Conservation (phyloP, 2,329 filamentous ascomycete species). For the Monilinia polystroma region DNA sequence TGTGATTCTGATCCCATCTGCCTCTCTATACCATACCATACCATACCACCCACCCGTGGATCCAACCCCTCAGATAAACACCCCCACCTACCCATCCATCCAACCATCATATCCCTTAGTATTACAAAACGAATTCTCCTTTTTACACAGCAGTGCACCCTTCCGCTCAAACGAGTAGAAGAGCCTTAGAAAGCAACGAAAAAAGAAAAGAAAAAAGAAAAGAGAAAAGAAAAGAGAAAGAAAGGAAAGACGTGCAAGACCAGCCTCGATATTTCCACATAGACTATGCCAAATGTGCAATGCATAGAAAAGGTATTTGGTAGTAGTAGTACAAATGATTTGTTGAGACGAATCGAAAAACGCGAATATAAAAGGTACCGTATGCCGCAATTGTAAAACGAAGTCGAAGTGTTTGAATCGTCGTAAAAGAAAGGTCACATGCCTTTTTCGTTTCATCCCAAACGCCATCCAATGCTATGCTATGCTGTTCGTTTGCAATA, state of each 20-base stretch:
- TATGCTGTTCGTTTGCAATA: background rate
- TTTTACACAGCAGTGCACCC: background rate
- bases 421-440: background rate
- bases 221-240: background rate
- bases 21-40: too few relatives aligned
- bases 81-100: background rate
- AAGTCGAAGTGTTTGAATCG: background rate
- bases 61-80: background rate
- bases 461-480: constrained; percentile 7
- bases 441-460: background rate
- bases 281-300: background rate
- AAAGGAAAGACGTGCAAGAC: background rate
- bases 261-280: background rate
- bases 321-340: background rate
- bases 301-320: background rate
- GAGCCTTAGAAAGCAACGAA: background rate
- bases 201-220: too few relatives aligned
- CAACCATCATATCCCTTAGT: background rate
- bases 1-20: background rate
- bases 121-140: background rate
- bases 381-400: background rate
- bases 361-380: background rate
- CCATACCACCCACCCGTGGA: background rate
- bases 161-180: background rate
- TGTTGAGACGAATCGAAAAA: background rate